Percentiles rank a stretch among this genome's conserved stretches.
Conservation (phyloP, 73 alveolate genomes). For the Breviolum minutum region DNA sequence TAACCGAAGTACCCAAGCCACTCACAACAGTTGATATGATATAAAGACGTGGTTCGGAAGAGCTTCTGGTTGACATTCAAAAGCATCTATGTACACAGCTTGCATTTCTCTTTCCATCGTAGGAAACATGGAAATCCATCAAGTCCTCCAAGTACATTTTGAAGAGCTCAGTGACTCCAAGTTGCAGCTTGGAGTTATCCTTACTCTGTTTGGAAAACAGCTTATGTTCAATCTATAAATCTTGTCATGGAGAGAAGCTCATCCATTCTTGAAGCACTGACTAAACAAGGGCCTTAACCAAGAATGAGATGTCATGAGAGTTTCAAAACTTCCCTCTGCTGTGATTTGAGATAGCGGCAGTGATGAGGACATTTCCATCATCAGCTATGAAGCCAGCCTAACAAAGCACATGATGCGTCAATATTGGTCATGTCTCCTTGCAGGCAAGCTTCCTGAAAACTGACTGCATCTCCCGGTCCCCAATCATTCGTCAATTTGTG, state of each 20-base stretch:
- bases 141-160: slow-evolving; percentile 1
- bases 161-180: slow-evolving; percentile 30
- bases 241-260: too few relatives aligned
- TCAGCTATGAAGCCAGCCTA: slow-evolving; percentile 75
- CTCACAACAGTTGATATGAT: neutral
- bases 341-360: neutral
- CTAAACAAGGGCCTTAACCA: too few relatives aligned
- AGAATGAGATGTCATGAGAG: too few relatives aligned
- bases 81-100: too few relatives aligned
- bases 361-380: slow-evolving; percentile 28
- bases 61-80: too few relatives aligned
- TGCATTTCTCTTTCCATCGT: neutral
- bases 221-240: neutral
- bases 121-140: too few relatives aligned
- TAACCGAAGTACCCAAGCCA: too few relatives aligned
- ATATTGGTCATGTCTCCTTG: neutral
- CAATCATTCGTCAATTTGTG: too few relatives aligned
- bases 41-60: neutral
- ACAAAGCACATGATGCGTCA: neutral
- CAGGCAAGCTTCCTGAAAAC: too few relatives aligned
- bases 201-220: neutral
- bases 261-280: too few relatives aligned
- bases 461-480: too few relatives aligned
- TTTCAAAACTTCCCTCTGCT: too few relatives aligned
- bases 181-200: neutral